Evolutionary conservation across 257 asterid species (phyloP), one percentile per base, ranked within the genome.

Genomic region (Fraxinus excelsior): DNA sequence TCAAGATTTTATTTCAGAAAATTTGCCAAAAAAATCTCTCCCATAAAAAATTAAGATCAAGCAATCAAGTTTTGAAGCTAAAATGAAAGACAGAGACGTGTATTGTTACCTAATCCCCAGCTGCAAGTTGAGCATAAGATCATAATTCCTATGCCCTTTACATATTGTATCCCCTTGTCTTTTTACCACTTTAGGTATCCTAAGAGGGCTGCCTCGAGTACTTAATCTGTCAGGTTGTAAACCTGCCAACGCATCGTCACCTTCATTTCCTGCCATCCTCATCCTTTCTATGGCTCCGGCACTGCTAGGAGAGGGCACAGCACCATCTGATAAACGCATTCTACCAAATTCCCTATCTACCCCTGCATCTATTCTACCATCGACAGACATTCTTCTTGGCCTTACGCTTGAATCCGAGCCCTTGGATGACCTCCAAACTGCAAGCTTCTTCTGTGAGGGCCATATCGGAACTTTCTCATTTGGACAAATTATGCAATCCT

Each of bases 391-490:
- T 72, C 97, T 88, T 73, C 97, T 84, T 0, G 84, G 88, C 80
- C 90, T 84, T 16, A 60, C 72, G 26, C 80, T 78, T 0, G 84
- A 28, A 9, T 88, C 92, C 0, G 78, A 76, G 2, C 82, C 84
- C 44, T 88, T 92, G 0, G 86, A 26, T 18, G 96, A 85, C 79
- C 88, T 90, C 92, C 93, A 89, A 21, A 86, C 85, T 0, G 98
- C 97, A 5, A 95, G 86, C 88, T 88, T 92, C 83, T 92, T 90
- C 51, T 95, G 94, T 0, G 99, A 91, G 5, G 99, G 99, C 90
- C 92, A 88, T 26, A 92, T 76, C 0, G 94, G 88, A 26, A 94
- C 84, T 73, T 85, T 91, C 78, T 94, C 97, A 13, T 78, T 74
- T 0, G 91, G 94, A 31, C 89, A 84, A 7, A 95, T 82, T 49